A percentile compares a stretch with the other conserved stretches of the same genome.
Conservation (phyloP, 345 rosid species). For the Erysimum cheiranthoides region DNA sequence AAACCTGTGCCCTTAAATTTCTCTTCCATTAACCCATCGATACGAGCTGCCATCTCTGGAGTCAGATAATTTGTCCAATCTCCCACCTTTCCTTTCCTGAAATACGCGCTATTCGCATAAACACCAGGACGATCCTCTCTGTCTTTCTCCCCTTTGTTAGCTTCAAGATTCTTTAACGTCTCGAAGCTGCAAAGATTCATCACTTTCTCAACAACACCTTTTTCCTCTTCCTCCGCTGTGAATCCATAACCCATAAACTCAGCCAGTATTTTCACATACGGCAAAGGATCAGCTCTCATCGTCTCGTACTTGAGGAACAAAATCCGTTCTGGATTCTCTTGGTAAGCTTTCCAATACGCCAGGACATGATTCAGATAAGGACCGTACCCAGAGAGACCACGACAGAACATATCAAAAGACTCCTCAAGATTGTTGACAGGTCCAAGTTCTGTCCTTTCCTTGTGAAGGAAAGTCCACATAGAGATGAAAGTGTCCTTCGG, state of each 20-base stretch:
- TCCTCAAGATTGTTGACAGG: constrained; percentile 39
- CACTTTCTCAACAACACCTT: constrained; percentile 37
- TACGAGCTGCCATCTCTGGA: constrained; percentile 48
- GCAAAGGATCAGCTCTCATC: constrained; percentile 42
- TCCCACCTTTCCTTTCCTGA: constrained; percentile 53
- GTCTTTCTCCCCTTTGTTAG: constrained; percentile 40
- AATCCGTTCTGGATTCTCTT: constrained; percentile 36
- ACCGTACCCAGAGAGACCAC: constrained; percentile 39
- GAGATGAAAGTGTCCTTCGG: constrained; percentile 49
- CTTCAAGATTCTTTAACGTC: constrained; percentile 48
- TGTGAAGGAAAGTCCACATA: constrained; percentile 42
- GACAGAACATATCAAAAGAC: constrained; percentile 45
- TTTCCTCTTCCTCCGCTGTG: constrained; percentile 37
- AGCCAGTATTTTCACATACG: constrained; percentile 39
- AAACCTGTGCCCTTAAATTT: constrained; percentile 46
- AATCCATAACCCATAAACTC: constrained; percentile 49
- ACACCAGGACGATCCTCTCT: constrained; percentile 28
- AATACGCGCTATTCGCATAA: constrained; percentile 35
- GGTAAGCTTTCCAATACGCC: constrained; percentile 46
- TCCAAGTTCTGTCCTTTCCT: constrained; percentile 43
- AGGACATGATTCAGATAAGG: constrained; percentile 47
- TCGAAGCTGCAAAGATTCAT: constrained; percentile 50
- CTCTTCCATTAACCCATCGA: constrained; percentile 38
- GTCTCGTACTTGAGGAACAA: constrained; percentile 44
- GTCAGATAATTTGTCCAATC: constrained; percentile 51